Percentiles rank a stretch among this genome's conserved stretches.
These are phyloP conservation scores for Collybia nuda DNA, from an alignment of 768 basidiomycete genomes.

Conservation along the genomic window DNA sequence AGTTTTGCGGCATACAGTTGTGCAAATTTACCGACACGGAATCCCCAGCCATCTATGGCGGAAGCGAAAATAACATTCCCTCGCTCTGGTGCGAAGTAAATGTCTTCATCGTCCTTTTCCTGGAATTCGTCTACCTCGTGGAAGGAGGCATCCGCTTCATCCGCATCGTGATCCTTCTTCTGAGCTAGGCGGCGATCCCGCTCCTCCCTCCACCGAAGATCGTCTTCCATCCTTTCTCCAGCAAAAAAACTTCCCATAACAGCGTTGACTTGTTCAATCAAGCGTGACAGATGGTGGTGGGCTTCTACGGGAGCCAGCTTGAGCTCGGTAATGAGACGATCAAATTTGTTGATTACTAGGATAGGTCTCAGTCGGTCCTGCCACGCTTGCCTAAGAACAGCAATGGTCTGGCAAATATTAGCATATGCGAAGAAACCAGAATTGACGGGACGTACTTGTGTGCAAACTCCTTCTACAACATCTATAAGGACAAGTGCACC, in stretches of 20 bases:
- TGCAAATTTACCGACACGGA: slow-evolving; percentile 91
- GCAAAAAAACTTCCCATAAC: slow-evolving; percentile 98
- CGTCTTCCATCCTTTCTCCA: slow-evolving; percentile 94
- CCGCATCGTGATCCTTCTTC: slow-evolving; percentile 70
- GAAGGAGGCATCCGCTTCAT: slow-evolving; percentile 58
- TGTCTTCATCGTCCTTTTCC: slow-evolving; percentile 96
- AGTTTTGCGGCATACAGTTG: slow-evolving; percentile 89
- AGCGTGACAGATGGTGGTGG: slow-evolving; percentile 88
- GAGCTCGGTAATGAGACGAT: slow-evolving; percentile 91
- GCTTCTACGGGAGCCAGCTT: slow-evolving; percentile 90
- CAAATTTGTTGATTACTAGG: slow-evolving; percentile 96
- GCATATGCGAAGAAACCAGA: neutral
- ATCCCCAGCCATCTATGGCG: slow-evolving; percentile 97
- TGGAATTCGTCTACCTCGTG: slow-evolving; percentile 73
- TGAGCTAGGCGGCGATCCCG: slow-evolving; percentile 77
- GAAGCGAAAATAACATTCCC: slow-evolving; percentile 97
- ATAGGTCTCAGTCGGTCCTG: slow-evolving; percentile 84
- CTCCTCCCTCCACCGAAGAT: slow-evolving; percentile 91
- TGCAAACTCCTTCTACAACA: slow-evolving; percentile 97
- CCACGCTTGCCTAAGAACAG: slow-evolving; percentile 95
- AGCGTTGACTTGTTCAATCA: slow-evolving; percentile 97
- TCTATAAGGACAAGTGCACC: slow-evolving; percentile 95
- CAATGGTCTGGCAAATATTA: slow-evolving; percentile 67
- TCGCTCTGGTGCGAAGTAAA: slow-evolving; percentile 94
- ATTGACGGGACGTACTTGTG: slow-evolving; percentile 58